Evolutionary conservation across 2,329 filamentous ascomycete species (phyloP), one percentile per base, ranked within the genome.

Genomic region (Talaromyces sp.): DNA sequence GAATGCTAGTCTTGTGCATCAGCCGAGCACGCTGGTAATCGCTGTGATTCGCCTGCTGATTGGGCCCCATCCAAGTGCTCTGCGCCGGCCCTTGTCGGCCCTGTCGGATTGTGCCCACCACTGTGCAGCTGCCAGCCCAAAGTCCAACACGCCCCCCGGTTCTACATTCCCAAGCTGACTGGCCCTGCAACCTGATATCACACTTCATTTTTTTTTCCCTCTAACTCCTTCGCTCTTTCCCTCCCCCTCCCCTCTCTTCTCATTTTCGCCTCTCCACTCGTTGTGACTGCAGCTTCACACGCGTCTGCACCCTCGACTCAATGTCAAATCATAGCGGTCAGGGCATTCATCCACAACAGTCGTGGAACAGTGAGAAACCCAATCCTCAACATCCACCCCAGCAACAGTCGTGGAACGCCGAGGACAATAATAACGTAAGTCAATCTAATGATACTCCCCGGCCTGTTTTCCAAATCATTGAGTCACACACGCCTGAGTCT

Each of bases 1-100:
- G 57, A 59, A 59, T 51, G 53, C 53, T 59, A 56, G 52, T 59
- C 57, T 56, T 59, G 57, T 56, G 57, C 57, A 59, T 59, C 57
- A 59, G 57, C 57, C 57, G 57, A 59, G 53, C 51, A 52, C 52
- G 45, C 57, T 59, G 52, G 57, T 53, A 59, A 50, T 43, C 52
- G 43, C 45, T 55, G 52, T 59, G 57, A 59, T 59, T 59, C 57
- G 57, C 52, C 48, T 59, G 41, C 57, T 52, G 53, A 56, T 51
- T 55, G 55, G 55, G 48, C 46, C 45, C 48, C 55, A 52, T 57
- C 46, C 25, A 51, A 59, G 57, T 55, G 53, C 35, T 37, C 51
- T 51, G 50, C 36, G 50, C 51, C 50, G 57, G 57, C 56, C 56
- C 56, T 53, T 54, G 56, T 58, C 56, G 56, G 56, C 57, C 57